phyloP scores from a whole-genome alignment of 106 monocot genomes.

The Dioscorea zingiberensis region DNA sequence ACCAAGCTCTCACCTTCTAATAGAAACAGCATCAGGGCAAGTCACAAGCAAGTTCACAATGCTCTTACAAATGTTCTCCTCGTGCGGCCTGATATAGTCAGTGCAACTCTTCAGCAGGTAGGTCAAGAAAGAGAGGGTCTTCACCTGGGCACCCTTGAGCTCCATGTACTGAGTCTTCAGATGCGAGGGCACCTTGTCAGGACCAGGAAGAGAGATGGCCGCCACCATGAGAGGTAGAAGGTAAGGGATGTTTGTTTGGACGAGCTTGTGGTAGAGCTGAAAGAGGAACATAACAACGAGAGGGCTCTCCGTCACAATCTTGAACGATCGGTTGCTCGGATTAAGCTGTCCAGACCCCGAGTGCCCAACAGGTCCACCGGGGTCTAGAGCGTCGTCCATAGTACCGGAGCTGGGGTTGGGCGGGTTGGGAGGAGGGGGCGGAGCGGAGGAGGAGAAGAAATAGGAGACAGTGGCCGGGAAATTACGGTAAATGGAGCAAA shows the following conservation, averaged over 20 bases:
- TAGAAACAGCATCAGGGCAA: constrained; percentile 94
- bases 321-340: constrained; percentile 86
- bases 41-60: constrained; percentile 97
- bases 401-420: background rate
- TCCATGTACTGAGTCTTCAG: constrained; percentile 74
- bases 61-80: constrained; percentile 96
- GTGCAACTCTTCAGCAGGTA: constrained; percentile 85
- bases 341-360: constrained; percentile 63
- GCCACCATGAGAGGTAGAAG: constrained; percentile 85
- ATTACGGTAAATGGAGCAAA: constrained; percentile 70
- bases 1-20: constrained; percentile 50
- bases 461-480: constrained; percentile 69
- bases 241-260: constrained; percentile 90
- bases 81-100: constrained; percentile 82
- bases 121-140: constrained; percentile 95
- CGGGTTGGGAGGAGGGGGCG: background rate
- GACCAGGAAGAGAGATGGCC: constrained; percentile 84
- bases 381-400: constrained; percentile 6
- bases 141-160: constrained; percentile 93
- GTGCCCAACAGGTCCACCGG: constrained; percentile 6
- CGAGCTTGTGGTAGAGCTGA: constrained; percentile 91
- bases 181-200: constrained; percentile 72
- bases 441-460: constrained; percentile 39
- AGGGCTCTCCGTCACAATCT: constrained; percentile 97
- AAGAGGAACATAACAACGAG: constrained; percentile 99